Evolutionary conservation across 495 filamentous ascomycete species (phyloP), one percentile per base, ranked within the genome.

Genomic region (Aspergillus nanangensis): DNA sequence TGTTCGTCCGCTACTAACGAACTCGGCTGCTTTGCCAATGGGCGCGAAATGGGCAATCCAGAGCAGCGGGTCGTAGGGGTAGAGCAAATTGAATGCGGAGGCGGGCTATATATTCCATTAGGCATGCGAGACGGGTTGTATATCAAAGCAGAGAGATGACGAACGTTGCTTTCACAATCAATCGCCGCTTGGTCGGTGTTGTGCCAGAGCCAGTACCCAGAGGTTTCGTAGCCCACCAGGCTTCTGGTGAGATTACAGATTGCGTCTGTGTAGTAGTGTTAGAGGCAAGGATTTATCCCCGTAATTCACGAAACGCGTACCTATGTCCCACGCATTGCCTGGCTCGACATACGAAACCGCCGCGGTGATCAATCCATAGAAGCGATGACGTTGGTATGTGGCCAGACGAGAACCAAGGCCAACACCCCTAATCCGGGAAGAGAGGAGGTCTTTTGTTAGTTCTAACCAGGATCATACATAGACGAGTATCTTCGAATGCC

Each of bases 101-200:
- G 29, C 41, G 19, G 41, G 41, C 41, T 44, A 36, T n/a, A n/a
- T n/a, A n/a, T n/a, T n/a, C n/a, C n/a, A n/a, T n/a, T n/a, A n/a
- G n/a, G n/a, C n/a, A n/a, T 14, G 19, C 5, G 3, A 3, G 19
- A 9, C 23, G n/a, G 37, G 8, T 44, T n/a, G 22, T 13, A 11
- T 34, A 8, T n/a, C n/a, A n/a, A 8, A n/a, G 1, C 4, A 14
- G 4, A 2, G 8, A 15, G 25, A n/a, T 20, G 8, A 17, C 41
- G 18, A 35, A 44, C 41, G 7, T 44, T 0, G 18, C 10, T 13
- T 4, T 44, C 20, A n/a, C 13, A 22, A 1, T 44, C 41, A 8
- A 21, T 23, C 3, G 29, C 41, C n/a, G 41, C 41, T 15, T 44
- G 11, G 3, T 44, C 41, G 41, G 18, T 44, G 41, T 44, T 44